Evolutionary conservation across 345 rosid genomes (phyloP), one percentile per base, ranked within the genome.

Genomic region (Arabis alpina): DNA sequence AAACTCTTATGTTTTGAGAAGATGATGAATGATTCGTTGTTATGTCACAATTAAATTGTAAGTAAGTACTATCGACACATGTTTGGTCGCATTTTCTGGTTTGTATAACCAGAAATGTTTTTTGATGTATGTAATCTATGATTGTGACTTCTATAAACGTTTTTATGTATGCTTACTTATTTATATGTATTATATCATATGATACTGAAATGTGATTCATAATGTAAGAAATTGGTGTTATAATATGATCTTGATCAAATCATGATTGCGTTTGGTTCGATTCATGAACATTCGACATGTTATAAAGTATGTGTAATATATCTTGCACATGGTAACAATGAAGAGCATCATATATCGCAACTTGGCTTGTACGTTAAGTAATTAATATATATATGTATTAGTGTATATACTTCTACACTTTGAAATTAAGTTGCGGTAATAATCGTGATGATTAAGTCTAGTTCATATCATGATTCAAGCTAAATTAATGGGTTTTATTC

Each of bases 41-140:
- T 62, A 28, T 54, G 32, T 43, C 56, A 63, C 27, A 54, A 62
- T 62, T 52, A 43, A 54, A 45, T 14, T 19, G 23, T 19, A 19
- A 19, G 3, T 44, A 34, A 68, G 64, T 61, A 36, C 64, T 68
- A 61, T 55, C 53, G 69, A 61, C 78, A 75, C 74, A 75, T 75
- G 78, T 68, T 75, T 75, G 70, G 70, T 68, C 78, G 70, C 57
- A 55, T 68, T 61, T 62, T 47, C 15, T 11, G 70, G 55, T 62
- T 36, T 69, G 59, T 68, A 61, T 36, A 37, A 61, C 51, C 59
- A 36, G 7, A 44, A 3, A 45, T 53, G 23, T 19, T 19, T 19
- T 19, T 19, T 61, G 45, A 75, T 68, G 47, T 54, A 55, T 53
- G 41, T 54, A 36, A 54, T 57, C 10, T 14, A 61, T 62, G 57